Evolutionary conservation across 805 yeast genomes (phyloP), one percentile per base, ranked within the genome.

Genomic region (Zygoascus flipseniorum): DNA sequence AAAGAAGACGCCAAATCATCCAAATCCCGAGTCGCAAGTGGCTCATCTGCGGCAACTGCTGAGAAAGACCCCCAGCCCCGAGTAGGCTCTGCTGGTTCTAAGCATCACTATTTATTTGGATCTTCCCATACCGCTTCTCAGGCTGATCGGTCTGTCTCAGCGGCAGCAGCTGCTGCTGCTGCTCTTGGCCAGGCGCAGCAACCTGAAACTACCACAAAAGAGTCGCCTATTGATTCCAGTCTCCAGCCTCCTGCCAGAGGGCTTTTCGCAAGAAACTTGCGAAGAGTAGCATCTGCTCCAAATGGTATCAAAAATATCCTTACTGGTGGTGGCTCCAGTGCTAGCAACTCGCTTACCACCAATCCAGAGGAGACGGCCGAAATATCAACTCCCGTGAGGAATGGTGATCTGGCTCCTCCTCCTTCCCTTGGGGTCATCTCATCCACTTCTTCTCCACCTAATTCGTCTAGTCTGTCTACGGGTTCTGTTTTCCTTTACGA

Each of bases 281-380:
- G 93, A 56, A 74, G 95, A 56, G 95, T 86, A 1, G 90, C 95
- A 0, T 87, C 96, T 0, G 95, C 93, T 1, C 96, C 96, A 10
- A 73, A 85, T 52, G 85, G 77, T 9, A 63, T 80, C 26, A 74
- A 78, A 51, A 58, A 58, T 19, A 54, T 65, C 54, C 51, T 60
- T 23, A 42, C 13, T 26, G 43, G 53, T 19, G 41, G 48, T 13
- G 16, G 35, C 14, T 37, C 47, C 47, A 47, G 35, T 28, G 35
- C 44, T 31, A 48, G 14, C 31, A 43, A 31, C 45, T 16, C 39
- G 11, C 51, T 14, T 41, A 42, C n/a, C 43, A 19, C 35, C 18
- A 47, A 28, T 16, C 51, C 48, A 23, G 47, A 44, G 23, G 45
- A 35, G 47, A 51, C 39, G 20, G 41, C 19, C 46, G 43, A 18